Evolutionary conservation across 331 rosid genomes (phyloP), one percentile per base, ranked within the genome.

Genomic region (Stylosanthes scabra): DNA sequence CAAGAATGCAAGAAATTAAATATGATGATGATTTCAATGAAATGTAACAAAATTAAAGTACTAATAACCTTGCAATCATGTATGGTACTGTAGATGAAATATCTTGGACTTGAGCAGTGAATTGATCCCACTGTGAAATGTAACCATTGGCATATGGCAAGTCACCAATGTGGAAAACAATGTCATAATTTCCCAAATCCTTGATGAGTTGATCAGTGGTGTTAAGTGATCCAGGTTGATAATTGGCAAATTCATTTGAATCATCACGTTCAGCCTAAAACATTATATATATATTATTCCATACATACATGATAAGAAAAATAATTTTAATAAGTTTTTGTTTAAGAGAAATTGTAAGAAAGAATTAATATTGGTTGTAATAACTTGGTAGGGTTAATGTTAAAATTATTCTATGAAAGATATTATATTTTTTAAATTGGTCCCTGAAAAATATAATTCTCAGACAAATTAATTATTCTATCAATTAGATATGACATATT

Each of bases 211-310:
- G 91, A 58, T 91, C 96, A 0, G 93, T 89, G 7, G 97, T 91
- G 74, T 83, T 86, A 11, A 91, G 87, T 29, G 97, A 80, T 40
- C 96, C 96, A 0, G 96, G 96, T 76, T 93, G 94, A 74, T 86
- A 83, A 75, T 89, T 37, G 47, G 81, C 83, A 57, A 83, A 89
- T 77, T 88, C 94, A 52, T 89, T 93, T 64, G 98, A 89, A 70
- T 96, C 97, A 81, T 93, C 97, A 57, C 93, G 97, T 76, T 93
- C 97, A 0, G 88, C 98, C 98, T 93, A 74, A 72, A 77, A 34
- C 3, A 61, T 34, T 34, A 20, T 20, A n/a, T n/a, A n/a, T 20
- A 20, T 20, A 20, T 20, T 20, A n/a, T n/a, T n/a, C n/a, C n/a
- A n/a, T n/a, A n/a, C n/a, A n/a, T n/a, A 6, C 45, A 65, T 0